These are phyloP conservation scores for Bromus sterilis DNA, from an alignment of 176 grass and related monocot species.

Conservation along the genomic window DNA sequence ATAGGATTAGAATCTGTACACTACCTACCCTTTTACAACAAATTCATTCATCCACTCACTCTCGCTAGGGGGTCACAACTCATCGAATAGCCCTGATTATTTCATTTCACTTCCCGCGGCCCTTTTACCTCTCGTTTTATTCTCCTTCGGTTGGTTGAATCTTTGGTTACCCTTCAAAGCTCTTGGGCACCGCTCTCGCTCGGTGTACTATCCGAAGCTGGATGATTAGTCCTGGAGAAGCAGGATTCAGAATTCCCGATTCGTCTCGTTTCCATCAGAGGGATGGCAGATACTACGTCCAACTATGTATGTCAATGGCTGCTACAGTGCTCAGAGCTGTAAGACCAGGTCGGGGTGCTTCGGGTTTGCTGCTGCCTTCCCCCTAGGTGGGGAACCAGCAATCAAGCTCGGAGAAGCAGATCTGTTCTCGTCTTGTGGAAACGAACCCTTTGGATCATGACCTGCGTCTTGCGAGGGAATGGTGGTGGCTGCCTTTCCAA, in stretches of 20 bases:
- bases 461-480: conserved; percentile 7
- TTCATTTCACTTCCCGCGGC: neutral
- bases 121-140: neutral
- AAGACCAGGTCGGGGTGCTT: conserved; percentile 54
- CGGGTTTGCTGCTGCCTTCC: conserved; percentile 24
- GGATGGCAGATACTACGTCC: neutral
- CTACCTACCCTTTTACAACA: conserved; percentile 55
- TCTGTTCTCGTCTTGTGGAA: neutral
- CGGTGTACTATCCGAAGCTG: neutral
- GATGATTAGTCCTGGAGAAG: neutral
- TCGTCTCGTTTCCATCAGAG: conserved; percentile 1
- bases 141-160: neutral
- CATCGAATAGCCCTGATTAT: conserved; percentile 20
- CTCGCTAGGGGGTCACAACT: conserved; percentile 22
- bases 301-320: conserved; percentile 39
- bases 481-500: neutral
- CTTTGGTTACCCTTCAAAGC: neutral
- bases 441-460: neutral
- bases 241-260: neutral
- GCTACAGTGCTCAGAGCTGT: conserved; percentile 42
- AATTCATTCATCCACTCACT: neutral
- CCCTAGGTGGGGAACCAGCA: conserved; percentile 19
- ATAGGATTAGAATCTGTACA: conserved; percentile 60
- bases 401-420: conserved; percentile 29
- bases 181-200: neutral